Conservation (phyloP, 352 stramenopile genomes). For the Phytophthora constricta region DNA sequence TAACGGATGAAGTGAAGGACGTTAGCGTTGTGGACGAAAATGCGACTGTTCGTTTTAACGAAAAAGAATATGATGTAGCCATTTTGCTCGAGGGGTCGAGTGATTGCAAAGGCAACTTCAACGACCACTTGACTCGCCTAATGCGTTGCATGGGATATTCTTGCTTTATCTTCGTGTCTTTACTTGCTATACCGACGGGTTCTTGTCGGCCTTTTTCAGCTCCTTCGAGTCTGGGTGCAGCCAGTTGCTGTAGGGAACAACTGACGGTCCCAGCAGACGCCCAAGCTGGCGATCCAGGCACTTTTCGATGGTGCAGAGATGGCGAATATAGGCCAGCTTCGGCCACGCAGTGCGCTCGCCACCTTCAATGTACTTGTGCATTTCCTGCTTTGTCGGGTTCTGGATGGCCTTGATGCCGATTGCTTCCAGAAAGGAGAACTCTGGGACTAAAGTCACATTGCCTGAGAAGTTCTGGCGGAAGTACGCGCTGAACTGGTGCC, state of each 20-base stretch:
- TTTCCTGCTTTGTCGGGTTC: conserved; percentile 81
- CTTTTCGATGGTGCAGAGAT: conserved; percentile 93
- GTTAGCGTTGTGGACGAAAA: conserved; percentile 5
- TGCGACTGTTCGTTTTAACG: no score
- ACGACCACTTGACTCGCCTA: no score
- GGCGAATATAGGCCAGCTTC: conserved; percentile 94
- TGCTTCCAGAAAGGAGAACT: conserved; percentile 86
- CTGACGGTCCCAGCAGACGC: conserved; percentile 29
- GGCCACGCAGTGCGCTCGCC: conserved; percentile 91
- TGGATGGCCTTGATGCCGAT: conserved; percentile 86
- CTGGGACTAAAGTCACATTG: conserved; percentile 95
- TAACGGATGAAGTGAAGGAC: no score
- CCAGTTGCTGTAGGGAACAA: conserved; percentile 36
- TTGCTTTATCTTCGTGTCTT: background rate
- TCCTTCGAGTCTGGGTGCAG: conserved; percentile 33
- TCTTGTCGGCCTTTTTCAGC: background rate
- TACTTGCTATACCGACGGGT: conserved; percentile 1
- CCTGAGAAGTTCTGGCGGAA: conserved; percentile 97
- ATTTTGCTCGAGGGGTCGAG: no score
- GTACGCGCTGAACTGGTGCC: conserved; percentile 78
- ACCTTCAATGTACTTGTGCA: conserved; percentile 79
- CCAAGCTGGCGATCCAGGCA: conserved; percentile 49
- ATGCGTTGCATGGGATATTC: background rate
- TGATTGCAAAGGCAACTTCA: no score
- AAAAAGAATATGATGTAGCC: no score